These are phyloP conservation scores for Termitomyces sp. DNA, from an alignment of 768 basidiomycete genomes.

Conservation along the genomic window DNA sequence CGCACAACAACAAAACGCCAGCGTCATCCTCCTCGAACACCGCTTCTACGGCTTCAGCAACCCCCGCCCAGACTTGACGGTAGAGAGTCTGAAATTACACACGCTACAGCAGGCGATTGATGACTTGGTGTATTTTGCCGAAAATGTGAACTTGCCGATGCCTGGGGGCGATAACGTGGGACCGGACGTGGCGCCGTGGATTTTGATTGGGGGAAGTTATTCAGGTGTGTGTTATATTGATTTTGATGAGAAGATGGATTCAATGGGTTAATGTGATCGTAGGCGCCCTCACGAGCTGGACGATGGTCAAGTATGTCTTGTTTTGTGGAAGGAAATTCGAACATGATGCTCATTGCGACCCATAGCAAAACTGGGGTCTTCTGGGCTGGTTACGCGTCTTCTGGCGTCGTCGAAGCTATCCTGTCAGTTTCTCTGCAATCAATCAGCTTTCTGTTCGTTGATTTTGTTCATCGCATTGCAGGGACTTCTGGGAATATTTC, in stretches of 20 bases:
- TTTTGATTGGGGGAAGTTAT: conserved; percentile 49
- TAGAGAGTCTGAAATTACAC: conserved; percentile 51
- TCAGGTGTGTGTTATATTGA: conserved; percentile 26
- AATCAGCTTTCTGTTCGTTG: not conserved
- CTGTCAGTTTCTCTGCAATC: conserved; percentile 24
- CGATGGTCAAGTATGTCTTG: conserved; percentile 60
- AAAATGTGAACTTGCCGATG: conserved; percentile 63
- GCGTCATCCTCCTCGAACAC: conserved; percentile 63
- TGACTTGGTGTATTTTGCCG: conserved; percentile 65
- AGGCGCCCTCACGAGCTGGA: conserved; percentile 48
- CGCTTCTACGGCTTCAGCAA: conserved; percentile 74
- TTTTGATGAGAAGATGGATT: not conserved
- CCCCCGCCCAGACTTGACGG: conserved; percentile 55
- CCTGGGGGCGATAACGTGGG: conserved; percentile 56
- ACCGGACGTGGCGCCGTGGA: conserved; percentile 48
- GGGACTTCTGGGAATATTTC: conserved; percentile 68
- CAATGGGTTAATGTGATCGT: not conserved
- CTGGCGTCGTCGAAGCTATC: conserved; percentile 63
- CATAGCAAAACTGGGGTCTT: conserved; percentile 56
- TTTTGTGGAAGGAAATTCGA: not conserved
- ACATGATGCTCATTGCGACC: not conserved
- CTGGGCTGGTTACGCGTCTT: conserved; percentile 61
- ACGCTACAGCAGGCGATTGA: conserved; percentile 74
- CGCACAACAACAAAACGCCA: conserved; percentile 60
- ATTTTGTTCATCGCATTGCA: not conserved